Evolutionary conservation across 768 basidiomycete genomes (phyloP).

Genomic region (Leccinum subgranulosum): DNA sequence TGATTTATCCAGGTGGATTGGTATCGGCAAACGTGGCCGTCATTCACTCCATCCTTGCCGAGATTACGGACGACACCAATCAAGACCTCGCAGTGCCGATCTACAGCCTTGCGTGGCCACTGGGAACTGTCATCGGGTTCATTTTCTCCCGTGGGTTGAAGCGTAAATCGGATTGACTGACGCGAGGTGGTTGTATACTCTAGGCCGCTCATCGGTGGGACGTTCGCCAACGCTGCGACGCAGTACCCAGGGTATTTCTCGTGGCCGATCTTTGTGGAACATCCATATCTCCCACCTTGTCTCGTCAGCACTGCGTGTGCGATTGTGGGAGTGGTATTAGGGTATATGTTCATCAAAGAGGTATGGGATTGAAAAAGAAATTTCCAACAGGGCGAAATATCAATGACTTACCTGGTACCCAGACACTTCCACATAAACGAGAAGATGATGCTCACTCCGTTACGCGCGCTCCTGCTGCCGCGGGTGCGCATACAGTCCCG

Average conservation of each 20-base stretch:
- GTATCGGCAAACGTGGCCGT: slow-evolving; percentile 62
- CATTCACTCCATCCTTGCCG: slow-evolving; percentile 56
- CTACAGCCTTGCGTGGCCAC: slow-evolving; percentile 55
- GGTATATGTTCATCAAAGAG: slow-evolving; percentile 21
- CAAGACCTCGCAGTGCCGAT: slow-evolving; percentile 57
- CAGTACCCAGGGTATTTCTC: slow-evolving; percentile 7
- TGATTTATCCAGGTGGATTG: slow-evolving; percentile 46
- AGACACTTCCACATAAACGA: slow-evolving; percentile 21
- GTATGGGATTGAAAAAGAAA: not conserved
- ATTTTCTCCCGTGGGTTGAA: not conserved
- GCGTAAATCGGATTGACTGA: not conserved
- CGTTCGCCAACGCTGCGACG: slow-evolving; percentile 16
- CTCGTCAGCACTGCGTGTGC: slow-evolving; percentile 9
- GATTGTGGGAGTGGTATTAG: slow-evolving; percentile 6
- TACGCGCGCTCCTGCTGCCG: not conserved
- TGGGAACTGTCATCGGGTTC: slow-evolving; percentile 55
- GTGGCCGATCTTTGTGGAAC: slow-evolving; percentile 5
- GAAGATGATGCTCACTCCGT: not conserved
- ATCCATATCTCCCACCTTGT: slow-evolving; percentile 21
- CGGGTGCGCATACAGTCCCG: not conserved
- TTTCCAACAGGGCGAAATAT: too few relatives aligned
- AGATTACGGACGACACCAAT: slow-evolving; percentile 62
- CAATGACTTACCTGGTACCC: not conserved
- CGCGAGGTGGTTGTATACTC: not conserved
- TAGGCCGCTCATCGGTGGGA: slow-evolving; percentile 24